Base-by-base conservation (phyloP, 2,329 filamentous ascomycete genomes). In the Talaromyces sp. region DNA sequence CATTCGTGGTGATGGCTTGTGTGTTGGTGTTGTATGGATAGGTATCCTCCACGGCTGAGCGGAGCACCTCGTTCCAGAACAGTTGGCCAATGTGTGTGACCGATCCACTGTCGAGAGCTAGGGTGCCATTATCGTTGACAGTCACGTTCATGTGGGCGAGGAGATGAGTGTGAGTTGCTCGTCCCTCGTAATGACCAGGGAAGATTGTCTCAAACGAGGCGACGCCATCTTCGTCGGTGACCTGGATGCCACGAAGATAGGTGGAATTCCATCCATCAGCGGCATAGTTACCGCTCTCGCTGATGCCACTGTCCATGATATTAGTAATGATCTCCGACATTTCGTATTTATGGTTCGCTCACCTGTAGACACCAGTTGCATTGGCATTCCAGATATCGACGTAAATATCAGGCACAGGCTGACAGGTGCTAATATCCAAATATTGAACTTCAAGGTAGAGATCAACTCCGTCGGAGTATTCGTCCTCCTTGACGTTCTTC, bases 101-200 rank as follows among this genome's bases (percentile, higher is more conserved):
- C 22, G 43, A 47, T 13, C 43, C 43, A 19, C n/a, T 47, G 10
- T 47, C 43, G n/a, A 47, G 43, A 2, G 39, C 24, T 37, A 82
- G 77, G 52, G 82, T 84, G 67, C 79, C 78, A 73, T 82, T 82
- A 47, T 75, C 70, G 45, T 80, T 75, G 24, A 78, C 59, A 11
- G 69, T 72, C 27, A 70, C 70, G 54, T 75, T 76, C 56, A 74
- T 65, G 61, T 85, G 82, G 2, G 80, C 78, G 62, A 82, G 73
- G 57, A 84, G 72, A 69, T 85, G 83, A 57, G 82, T 82, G 73
- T 85, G 83, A 1, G 74, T 78, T 1, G 82, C 76, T 8, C 83
- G 79, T 1, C 78, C 79, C 0, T 74, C 69, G 67, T 82, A 83
- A 71, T 82, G 80, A n/a, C 81, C 80, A 0, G 81, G 81, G 71